Evolutionary conservation across 257 asterid genomes (phyloP).

Genomic region (Cruciata laevipes): DNA sequence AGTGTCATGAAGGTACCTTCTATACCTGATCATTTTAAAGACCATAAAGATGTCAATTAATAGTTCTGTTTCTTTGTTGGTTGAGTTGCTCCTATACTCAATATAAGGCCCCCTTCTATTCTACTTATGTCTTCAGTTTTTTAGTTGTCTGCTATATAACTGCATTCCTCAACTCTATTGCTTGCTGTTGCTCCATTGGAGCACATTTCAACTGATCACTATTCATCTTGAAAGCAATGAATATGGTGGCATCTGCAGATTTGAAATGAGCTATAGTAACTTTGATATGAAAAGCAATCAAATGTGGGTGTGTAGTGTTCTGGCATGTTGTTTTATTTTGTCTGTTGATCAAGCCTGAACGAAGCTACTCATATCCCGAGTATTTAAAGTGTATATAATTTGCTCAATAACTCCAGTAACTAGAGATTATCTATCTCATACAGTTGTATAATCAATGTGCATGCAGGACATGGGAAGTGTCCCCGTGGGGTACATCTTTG

Average conservation of each 20-base stretch:
- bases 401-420: too few species aligned
- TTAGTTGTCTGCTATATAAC: background rate
- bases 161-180: background rate
- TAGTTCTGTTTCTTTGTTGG: background rate
- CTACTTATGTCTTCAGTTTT: background rate
- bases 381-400: background rate
- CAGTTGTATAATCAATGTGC: slow-evolving; percentile 22
- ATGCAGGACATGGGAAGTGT: slow-evolving; percentile 81
- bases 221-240: background rate
- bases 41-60: background rate
- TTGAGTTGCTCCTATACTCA: background rate
- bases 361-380: background rate
- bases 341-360: background rate
- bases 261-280: background rate
- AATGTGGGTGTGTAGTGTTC: background rate
- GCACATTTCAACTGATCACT: background rate
- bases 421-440: background rate
- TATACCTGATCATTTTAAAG: background rate
- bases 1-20: slow-evolving; percentile 59
- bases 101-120: background rate
- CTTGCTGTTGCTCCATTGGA: background rate
- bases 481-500: slow-evolving; percentile 53
- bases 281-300: background rate
- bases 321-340: background rate
- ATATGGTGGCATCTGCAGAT: background rate